Conservation (phyloP, 2,329 filamentous ascomycete genomes). For the Sporothrix luriei region DNA sequence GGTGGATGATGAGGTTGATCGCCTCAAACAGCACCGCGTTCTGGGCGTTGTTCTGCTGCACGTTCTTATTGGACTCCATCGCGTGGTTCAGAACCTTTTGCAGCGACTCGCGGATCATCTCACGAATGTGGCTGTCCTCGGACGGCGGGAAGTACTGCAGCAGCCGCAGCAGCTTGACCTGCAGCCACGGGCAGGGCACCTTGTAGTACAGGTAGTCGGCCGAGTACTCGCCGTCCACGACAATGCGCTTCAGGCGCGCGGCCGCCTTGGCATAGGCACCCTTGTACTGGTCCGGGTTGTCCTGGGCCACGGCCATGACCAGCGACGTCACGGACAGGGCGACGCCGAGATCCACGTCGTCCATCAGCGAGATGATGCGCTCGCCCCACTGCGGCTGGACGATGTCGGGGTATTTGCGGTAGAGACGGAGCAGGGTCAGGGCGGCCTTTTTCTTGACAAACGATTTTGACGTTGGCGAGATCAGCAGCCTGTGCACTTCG, state of each 20-base stretch:
- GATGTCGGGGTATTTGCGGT: conserved; percentile 91
- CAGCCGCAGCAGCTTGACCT: conserved; percentile 88
- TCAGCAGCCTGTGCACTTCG: conserved; percentile 90
- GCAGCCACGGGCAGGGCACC: conserved; percentile 98
- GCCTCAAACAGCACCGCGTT: conserved; percentile 98
- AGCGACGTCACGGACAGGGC: conserved; percentile 93
- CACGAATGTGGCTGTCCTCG: conserved; percentile 88
- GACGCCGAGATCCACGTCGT: conserved; percentile 91
- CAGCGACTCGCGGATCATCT: conserved; percentile 87
- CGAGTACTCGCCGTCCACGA: conserved; percentile 86
- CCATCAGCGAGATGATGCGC: conserved; percentile 97
- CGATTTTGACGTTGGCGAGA: conserved; percentile 88
- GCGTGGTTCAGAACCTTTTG: conserved; percentile 89
- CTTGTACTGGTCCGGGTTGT: conserved; percentile 91
- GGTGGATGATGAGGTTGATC: conserved; percentile 96
- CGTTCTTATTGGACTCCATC: conserved; percentile 94
- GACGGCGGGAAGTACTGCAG: conserved; percentile 96
- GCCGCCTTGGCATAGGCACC: conserved; percentile 94
- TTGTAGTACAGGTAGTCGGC: conserved; percentile 98
- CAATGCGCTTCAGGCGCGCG: conserved; percentile 81
- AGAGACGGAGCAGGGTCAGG: conserved; percentile 85
- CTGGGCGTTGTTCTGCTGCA: conserved; percentile 98
- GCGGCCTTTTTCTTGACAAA: conserved; percentile 99
- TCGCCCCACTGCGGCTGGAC: conserved; percentile 97
- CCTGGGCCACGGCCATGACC: conserved; percentile 91